Conservation (phyloP, 345 rosid genomes). For the Rhizophora apiculata region DNA sequence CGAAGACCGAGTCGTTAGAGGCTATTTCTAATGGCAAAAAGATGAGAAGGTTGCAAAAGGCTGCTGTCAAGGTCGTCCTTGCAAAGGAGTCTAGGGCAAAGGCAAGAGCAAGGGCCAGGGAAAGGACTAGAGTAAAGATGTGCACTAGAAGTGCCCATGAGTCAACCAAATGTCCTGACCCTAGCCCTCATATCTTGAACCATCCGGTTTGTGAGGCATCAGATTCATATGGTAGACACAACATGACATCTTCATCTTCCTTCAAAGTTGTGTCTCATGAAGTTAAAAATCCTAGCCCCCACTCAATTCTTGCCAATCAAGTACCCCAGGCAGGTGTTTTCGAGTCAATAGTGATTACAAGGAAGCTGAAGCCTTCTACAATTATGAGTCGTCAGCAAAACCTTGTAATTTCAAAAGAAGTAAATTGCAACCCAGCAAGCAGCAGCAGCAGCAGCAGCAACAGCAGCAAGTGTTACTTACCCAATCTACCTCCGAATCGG, state of each 20-base stretch:
- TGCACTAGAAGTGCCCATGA: constrained; percentile 16
- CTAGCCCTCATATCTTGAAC: constrained; percentile 27
- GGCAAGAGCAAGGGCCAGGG: constrained; percentile 62
- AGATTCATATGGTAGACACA: constrained; percentile 2
- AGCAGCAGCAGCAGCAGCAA: constrained; percentile 16
- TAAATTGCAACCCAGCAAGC: constrained; percentile 17
- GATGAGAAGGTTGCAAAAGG: constrained; percentile 18
- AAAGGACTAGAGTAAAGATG: constrained; percentile 43
- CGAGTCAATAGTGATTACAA: constrained; percentile 27
- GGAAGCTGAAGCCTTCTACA: constrained; percentile 33
- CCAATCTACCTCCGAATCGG: constrained; percentile 45
- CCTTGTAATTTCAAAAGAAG: constrained; percentile 32
- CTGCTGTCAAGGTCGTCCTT: constrained; percentile 14
- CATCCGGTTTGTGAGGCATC: constrained; percentile 26
- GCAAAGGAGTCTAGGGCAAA: constrained; percentile 43
- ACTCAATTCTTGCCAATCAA: constrained; percentile 5
- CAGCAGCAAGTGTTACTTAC: constrained; percentile 20
- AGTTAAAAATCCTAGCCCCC: constrained; percentile 10
- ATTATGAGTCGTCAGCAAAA: constrained; percentile 33
- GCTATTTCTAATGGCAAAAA: constrained; percentile 21
- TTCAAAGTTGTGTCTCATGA: constrained; percentile 17
- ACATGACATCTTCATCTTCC: constrained; percentile 23
- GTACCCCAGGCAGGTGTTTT: neutral
- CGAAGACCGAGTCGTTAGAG: constrained; percentile 13
- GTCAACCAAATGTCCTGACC: constrained; percentile 24